Conservation (phyloP, 352 stramenopile genomes). For the Globisporangium recalcitrans region DNA sequence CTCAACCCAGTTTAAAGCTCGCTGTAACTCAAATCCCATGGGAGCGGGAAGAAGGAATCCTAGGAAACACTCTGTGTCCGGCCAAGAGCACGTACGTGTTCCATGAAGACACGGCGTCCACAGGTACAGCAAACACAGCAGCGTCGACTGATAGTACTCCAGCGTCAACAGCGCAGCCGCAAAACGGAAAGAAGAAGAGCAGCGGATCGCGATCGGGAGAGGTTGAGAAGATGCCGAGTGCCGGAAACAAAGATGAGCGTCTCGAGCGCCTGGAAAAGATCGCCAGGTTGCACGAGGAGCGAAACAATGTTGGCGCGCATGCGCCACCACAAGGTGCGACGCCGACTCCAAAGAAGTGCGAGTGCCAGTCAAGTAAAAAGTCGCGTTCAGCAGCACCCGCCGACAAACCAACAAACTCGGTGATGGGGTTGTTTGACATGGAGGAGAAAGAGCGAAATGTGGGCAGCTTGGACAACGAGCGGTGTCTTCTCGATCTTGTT, state of each 20-base stretch:
- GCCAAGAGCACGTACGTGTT: slow-evolving; percentile 73
- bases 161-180: slow-evolving; percentile 13
- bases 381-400: slow-evolving; percentile 17
- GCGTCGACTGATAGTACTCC: not conserved
- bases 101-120: slow-evolving; percentile 40
- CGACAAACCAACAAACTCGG: slow-evolving; percentile 28
- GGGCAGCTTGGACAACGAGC: slow-evolving; percentile 72
- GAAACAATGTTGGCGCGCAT: slow-evolving; percentile 43
- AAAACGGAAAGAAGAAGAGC: slow-evolving; percentile 41
- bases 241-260: slow-evolving; percentile 61
- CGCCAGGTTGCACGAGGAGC: slow-evolving; percentile 59
- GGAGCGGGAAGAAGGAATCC: slow-evolving; percentile 49
- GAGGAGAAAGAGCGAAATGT: slow-evolving; percentile 63
- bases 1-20: slow-evolving; percentile 22
- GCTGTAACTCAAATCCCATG: slow-evolving; percentile 55
- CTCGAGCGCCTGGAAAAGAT: slow-evolving; percentile 63
- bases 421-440: slow-evolving; percentile 81
- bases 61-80: slow-evolving; percentile 63
- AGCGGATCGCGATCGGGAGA: slow-evolving; percentile 32
- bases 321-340: slow-evolving; percentile 9
- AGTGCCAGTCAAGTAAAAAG: slow-evolving; percentile 20
- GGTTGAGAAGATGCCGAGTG: slow-evolving; percentile 64
- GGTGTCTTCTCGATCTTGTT: slow-evolving; percentile 72
- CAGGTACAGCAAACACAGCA: not conserved
- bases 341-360: slow-evolving; percentile 11